phyloP scores from a whole-genome alignment of 106 monocot species.

The Narthecium ossifragum region DNA sequence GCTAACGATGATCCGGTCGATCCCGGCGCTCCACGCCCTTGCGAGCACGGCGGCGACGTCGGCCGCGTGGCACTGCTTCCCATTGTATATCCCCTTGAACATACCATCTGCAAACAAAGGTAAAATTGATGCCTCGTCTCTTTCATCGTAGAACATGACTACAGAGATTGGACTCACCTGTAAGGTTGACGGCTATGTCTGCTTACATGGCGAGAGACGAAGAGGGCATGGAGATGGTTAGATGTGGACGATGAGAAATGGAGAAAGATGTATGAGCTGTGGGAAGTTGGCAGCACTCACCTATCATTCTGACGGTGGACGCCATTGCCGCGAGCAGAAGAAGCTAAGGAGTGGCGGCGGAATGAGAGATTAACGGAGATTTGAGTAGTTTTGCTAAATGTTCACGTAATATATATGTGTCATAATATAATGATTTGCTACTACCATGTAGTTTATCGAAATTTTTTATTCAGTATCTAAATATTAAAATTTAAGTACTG shows the following conservation, averaged over 20 bases:
- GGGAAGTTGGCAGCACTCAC: constrained; percentile 13
- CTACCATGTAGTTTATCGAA: too few relatives aligned
- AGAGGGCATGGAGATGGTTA: background rate
- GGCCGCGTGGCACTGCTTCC: constrained; percentile 60
- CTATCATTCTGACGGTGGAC: constrained; percentile 51
- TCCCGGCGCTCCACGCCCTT: constrained; percentile 83
- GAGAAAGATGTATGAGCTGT: background rate
- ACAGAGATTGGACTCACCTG: constrained; percentile 36
- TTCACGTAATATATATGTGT: too few relatives aligned
- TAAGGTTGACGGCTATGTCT: constrained; percentile 95
- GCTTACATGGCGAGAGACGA: constrained; percentile 4
- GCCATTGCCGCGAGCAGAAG: constrained; percentile 6
- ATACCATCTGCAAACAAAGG: constrained; percentile 51
- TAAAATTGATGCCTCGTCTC: background rate
- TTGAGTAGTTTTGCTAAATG: too few relatives aligned
- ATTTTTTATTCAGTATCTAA: too few relatives aligned
- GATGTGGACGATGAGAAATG: background rate
- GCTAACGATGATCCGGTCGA: constrained; percentile 88
- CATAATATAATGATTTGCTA: too few relatives aligned
- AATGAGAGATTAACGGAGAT: too few relatives aligned
- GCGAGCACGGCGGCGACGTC: constrained; percentile 74
- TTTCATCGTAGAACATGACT: background rate
- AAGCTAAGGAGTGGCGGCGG: too few relatives aligned
- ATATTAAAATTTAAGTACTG: too few relatives aligned
- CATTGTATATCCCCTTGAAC: constrained; percentile 98